Evolutionary conservation across 1,139 yeast species (phyloP).

Genomic region (Saccharomycopsis phalli): DNA sequence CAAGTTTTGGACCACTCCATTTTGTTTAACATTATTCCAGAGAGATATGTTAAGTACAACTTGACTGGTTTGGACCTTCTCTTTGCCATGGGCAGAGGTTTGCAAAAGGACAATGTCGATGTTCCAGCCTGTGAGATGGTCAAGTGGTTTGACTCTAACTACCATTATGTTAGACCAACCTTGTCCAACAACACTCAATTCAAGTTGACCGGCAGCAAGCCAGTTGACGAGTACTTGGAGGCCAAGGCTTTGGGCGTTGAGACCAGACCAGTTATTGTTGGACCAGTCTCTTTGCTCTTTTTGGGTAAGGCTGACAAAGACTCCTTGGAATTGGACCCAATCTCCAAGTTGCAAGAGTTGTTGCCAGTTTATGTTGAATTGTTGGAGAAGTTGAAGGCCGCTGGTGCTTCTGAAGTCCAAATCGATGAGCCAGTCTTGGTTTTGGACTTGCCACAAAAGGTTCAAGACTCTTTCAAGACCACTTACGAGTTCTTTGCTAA

Average conservation of each 20-base stretch:
- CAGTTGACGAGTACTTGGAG: conserved; percentile 95
- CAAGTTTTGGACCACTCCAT: conserved; percentile 91
- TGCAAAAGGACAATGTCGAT: conserved; percentile 96
- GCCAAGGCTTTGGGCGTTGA: conserved; percentile 93
- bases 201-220: conserved; percentile 94
- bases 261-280: conserved; percentile 94
- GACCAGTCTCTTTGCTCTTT: conserved; percentile 91
- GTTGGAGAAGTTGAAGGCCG: conserved; percentile 76
- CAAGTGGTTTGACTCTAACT: conserved; percentile 99
- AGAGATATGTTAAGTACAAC: conserved; percentile 88
- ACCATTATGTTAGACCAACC: conserved; percentile 99
- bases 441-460: conserved; percentile 79
- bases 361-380: conserved; percentile 89
- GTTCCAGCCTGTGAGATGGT: conserved; percentile 99
- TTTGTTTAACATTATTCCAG: conserved; percentile 92
- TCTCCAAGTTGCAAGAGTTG: conserved; percentile 76
- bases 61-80: conserved; percentile 85
- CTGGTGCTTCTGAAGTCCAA: conserved; percentile 94
- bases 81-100: conserved; percentile 99
- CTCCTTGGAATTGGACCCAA: conserved; percentile 90
- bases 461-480: conserved; percentile 76
- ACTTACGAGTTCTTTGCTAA: conserved; percentile 69
- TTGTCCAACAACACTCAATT: conserved; percentile 91
- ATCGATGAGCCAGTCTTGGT: conserved; percentile 97
- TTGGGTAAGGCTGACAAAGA: conserved; percentile 98